Conservation (phyloP, 2,329 filamentous ascomycete genomes). For the Hypoxylon sp. region DNA sequence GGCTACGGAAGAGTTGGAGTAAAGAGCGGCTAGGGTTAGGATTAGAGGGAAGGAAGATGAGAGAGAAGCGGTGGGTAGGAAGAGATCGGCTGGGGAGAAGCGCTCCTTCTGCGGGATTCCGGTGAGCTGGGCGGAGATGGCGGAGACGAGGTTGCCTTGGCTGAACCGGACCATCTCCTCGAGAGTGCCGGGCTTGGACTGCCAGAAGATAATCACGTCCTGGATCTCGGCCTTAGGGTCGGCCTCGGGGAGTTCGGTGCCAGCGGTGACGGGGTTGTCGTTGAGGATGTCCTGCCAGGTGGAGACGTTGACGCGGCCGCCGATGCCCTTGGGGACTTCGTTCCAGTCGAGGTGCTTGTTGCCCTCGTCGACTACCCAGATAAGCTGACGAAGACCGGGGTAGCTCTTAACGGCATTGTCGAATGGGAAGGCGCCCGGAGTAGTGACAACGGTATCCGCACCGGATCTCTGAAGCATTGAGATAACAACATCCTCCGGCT, state of each 20-base stretch:
- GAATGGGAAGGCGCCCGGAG: constrained; percentile 88
- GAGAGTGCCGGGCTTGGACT: constrained; percentile 63
- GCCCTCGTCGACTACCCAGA: constrained; percentile 94
- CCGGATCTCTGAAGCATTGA: constrained; percentile 80
- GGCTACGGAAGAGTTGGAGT: constrained; percentile 85
- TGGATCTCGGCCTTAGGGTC: constrained; percentile 68
- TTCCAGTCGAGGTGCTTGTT: constrained; percentile 97
- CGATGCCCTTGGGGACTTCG: constrained; percentile 83
- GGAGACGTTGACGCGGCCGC: constrained; percentile 81
- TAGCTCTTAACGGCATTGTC: constrained; percentile 78
- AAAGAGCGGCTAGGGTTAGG: constrained; percentile 85
- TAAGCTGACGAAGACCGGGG: constrained; percentile 79
- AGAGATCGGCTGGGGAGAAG: constrained; percentile 80
- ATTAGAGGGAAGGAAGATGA: constrained; percentile 84
- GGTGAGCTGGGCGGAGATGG: constrained; percentile 81
- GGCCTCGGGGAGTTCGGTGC: constrained; percentile 74
- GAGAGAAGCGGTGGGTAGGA: constrained; percentile 87
- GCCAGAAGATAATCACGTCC: constrained; percentile 78
- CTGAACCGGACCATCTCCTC: constrained; percentile 86
- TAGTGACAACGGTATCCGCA: constrained; percentile 86
- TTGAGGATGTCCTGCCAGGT: constrained; percentile 93
- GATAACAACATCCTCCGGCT: constrained; percentile 77
- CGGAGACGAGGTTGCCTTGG: constrained; percentile 88
- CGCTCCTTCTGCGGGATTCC: constrained; percentile 82
- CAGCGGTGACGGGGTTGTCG: constrained; percentile 72